Base-by-base conservation (phyloP, 73 alveolate genomes). In the Paramecium tetraurelia region DNA sequence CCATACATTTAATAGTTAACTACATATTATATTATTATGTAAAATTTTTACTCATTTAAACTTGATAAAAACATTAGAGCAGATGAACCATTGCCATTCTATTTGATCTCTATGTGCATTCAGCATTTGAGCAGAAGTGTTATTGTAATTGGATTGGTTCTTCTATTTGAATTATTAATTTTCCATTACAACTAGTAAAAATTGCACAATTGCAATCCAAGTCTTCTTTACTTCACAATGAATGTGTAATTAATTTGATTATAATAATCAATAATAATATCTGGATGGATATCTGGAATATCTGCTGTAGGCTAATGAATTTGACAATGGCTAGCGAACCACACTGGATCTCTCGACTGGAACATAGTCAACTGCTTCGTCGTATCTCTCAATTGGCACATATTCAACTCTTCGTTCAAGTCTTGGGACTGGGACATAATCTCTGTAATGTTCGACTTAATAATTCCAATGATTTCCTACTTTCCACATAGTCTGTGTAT, bases 361-460 rank as follows among this genome's bases (percentile, higher is more conserved):
- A 22, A 59, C 58, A 50, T 89, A 89, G 22, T 89, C 94, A 11
- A 89, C 92, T 44, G 69, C 58, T 58, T 89, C 94, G 20, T 89
- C 94, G 22, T 58, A 63, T 18, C 87, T 57, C 24, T 89, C 94
- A 38, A 89, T 84, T 10, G 94, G 94, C 16, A 89, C 94, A 29
- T 89, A 89, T 36, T 89, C 94, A n/a, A 83, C 84, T 71, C 94
- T 69, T 89, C 92, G 43, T 50, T 89, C 94, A 3, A 41, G 31
- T 89, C 94, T 89, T 68, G 94, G 86, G 11, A 70, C 80, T 18
- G 94, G 94, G 21, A 70, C 94, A 89, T 89, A 89, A 70, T 71
- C 72, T 46, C 92, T 89, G 16, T 59, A 77, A 89, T 89, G 94
- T 68, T 89, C 87, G 41, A 89, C 87, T 89, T 24, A 80, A 72